These are phyloP conservation scores for Physcomitrium patens DNA, from an alignment of 225 moss, liverwort and hornwort genomes.

Conservation along the genomic window DNA sequence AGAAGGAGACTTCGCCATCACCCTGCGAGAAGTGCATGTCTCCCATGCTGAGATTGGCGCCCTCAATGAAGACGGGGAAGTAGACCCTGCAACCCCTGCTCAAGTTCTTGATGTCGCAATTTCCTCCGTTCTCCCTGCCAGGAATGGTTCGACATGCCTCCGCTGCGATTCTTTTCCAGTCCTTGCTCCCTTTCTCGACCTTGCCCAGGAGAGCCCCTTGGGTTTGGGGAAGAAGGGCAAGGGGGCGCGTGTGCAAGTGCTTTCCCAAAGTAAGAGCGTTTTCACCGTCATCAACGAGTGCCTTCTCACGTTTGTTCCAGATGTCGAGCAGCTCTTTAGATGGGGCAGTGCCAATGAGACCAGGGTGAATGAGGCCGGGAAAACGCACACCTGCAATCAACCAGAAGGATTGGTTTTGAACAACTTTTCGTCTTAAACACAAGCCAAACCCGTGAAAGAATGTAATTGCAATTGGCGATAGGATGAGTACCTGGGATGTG, in stretches of 20 bases:
- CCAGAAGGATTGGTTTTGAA: background rate
- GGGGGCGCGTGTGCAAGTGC: conserved; percentile 82
- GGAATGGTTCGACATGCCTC: conserved; percentile 84
- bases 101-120: conserved; percentile 90
- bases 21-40: conserved; percentile 95
- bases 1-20: conserved; percentile 92
- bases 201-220: conserved; percentile 80
- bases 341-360: conserved; percentile 87
- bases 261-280: conserved; percentile 68
- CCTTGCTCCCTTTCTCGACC: conserved; percentile 59
- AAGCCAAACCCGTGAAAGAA: too few relatives aligned
- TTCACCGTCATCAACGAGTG: conserved; percentile 71
- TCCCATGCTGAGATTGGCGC: conserved; percentile 80
- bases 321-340: conserved; percentile 82
- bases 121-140: conserved; percentile 87
- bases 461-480: background rate
- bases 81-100: conserved; percentile 85
- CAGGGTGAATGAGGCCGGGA: conserved; percentile 84
- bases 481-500: conserved; percentile 68
- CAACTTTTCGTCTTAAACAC: too few relatives aligned
- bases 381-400: conserved; percentile 73
- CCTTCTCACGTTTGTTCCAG: conserved; percentile 82
- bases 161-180: conserved; percentile 69
- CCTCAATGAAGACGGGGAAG: conserved; percentile 85
- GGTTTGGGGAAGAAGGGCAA: conserved; percentile 62